These are phyloP conservation scores for Phytopythium helicoides DNA, from an alignment of 352 stramenopile genomes.

Conservation along the genomic window DNA sequence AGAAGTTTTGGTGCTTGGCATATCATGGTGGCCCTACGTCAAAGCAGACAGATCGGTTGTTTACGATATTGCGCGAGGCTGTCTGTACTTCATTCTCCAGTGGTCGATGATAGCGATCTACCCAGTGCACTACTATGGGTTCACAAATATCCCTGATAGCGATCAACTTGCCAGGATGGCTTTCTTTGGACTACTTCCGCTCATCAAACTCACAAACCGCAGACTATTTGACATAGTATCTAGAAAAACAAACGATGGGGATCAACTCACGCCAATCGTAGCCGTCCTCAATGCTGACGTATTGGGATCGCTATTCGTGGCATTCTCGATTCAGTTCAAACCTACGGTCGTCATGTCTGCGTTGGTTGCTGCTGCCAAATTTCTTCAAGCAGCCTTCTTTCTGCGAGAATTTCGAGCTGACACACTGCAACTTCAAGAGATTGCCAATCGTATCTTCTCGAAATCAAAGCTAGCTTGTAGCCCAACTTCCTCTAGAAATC, in stretches of 20 bases:
- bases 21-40: neutral
- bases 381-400: too few relatives aligned
- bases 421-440: too few relatives aligned
- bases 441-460: too few relatives aligned
- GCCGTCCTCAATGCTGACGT: too few relatives aligned
- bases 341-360: too few relatives aligned
- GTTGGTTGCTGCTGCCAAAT: too few relatives aligned
- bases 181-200: neutral
- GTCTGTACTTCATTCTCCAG: slow-evolving; percentile 7
- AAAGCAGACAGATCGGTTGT: neutral
- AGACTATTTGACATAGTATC: too few relatives aligned
- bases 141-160: slow-evolving; percentile 1
- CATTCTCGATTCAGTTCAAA: slow-evolving; percentile 23
- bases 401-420: too few relatives aligned
- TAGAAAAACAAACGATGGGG: too few relatives aligned
- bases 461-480: too few relatives aligned
- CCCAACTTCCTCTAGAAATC: too few relatives aligned
- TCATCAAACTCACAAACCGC: neutral
- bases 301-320: slow-evolving; percentile 2
- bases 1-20: neutral
- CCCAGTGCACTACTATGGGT: slow-evolving; percentile 19
- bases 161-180: neutral
- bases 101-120: slow-evolving; percentile 13
- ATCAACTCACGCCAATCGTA: too few relatives aligned
- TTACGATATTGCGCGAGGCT: neutral